Percentiles rank a stretch among this genome's conserved stretches.
Conservation (phyloP, 495 filamentous ascomycete genomes). For the Penicillium roqueforti region DNA sequence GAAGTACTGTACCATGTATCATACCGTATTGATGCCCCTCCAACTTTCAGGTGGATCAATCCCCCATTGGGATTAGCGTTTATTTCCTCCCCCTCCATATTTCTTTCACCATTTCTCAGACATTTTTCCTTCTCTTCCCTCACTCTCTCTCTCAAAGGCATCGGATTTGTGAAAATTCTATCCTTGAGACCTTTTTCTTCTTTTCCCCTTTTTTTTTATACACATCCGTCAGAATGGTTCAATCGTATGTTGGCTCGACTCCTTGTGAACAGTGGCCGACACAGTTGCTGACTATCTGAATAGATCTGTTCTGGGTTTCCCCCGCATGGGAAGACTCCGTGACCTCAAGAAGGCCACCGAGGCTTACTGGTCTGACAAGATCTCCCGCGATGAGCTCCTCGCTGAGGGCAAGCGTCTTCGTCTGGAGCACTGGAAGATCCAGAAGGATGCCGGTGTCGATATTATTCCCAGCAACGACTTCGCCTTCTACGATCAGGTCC, state of each 20-base stretch:
- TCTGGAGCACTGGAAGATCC: conserved; percentile 97
- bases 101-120: conserved; percentile 24
- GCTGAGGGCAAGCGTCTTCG: conserved; percentile 94
- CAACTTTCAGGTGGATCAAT: conserved; percentile 2
- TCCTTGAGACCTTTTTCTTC: conserved; percentile 17
- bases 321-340: conserved; percentile 94
- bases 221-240: conserved; percentile 65
- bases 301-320: conserved; percentile 71
- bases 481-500: conserved; percentile 96
- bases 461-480: conserved; percentile 99
- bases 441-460: conserved; percentile 95
- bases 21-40: conserved; percentile 22
- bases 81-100: conserved; percentile 27
- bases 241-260: conserved; percentile 53
- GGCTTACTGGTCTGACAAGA: conserved; percentile 93
- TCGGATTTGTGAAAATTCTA: conserved; percentile 23
- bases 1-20: background rate
- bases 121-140: conserved; percentile 17
- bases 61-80: conserved; percentile 21
- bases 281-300: conserved; percentile 14
- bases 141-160: conserved; percentile 21
- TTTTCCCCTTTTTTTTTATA: conserved; percentile 21
- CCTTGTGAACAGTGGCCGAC: conserved; percentile 27
- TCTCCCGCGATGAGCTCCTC: conserved; percentile 81
- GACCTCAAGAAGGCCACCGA: conserved; percentile 99